A percentile compares a stretch with the other conserved stretches of the same genome.
Conservation (phyloP, 2,329 filamentous ascomycete species). For the Calonectria pauciramosa region DNA sequence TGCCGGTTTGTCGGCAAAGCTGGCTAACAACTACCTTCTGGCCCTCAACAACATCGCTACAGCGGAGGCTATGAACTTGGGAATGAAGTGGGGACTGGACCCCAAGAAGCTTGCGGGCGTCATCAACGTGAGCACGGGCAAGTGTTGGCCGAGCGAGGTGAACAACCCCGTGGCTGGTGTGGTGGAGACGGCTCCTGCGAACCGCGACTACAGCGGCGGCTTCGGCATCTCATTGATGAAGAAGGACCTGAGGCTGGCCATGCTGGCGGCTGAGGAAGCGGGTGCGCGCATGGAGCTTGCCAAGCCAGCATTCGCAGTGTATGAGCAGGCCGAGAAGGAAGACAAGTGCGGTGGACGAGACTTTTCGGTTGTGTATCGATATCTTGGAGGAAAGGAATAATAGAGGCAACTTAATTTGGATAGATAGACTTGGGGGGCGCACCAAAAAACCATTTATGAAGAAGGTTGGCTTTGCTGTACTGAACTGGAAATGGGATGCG, state of each 20-base stretch:
- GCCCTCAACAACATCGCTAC: slow-evolving; percentile 90
- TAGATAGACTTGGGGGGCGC: neutral
- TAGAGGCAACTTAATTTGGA: slow-evolving; percentile 6
- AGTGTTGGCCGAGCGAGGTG: slow-evolving; percentile 94
- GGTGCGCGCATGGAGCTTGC: slow-evolving; percentile 76
- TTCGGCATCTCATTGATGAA: slow-evolving; percentile 85
- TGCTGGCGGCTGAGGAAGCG: slow-evolving; percentile 78
- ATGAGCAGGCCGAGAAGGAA: slow-evolving; percentile 73
- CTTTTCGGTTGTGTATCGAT: slow-evolving; percentile 86
- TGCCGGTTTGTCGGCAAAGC: slow-evolving; percentile 88
- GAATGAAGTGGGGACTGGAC: slow-evolving; percentile 72
- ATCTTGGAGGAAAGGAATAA: slow-evolving; percentile 69
- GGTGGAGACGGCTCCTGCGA: slow-evolving; percentile 80
- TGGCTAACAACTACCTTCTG: slow-evolving; percentile 97
- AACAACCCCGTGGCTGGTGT: slow-evolving; percentile 96
- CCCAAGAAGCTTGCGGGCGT: slow-evolving; percentile 80
- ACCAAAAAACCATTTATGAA: neutral
- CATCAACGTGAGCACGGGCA: slow-evolving; percentile 94
- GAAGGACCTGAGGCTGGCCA: slow-evolving; percentile 82
- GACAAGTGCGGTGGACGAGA: slow-evolving; percentile 78
- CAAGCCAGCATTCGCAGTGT: slow-evolving; percentile 74
- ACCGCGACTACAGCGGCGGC: slow-evolving; percentile 81
- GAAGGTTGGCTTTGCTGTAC: neutral
- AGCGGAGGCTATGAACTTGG: slow-evolving; percentile 76
- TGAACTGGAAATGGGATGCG: neutral